phyloP scores from a whole-genome alignment of 202 grass and related monocot species.

The Musa balbisiana region DNA sequence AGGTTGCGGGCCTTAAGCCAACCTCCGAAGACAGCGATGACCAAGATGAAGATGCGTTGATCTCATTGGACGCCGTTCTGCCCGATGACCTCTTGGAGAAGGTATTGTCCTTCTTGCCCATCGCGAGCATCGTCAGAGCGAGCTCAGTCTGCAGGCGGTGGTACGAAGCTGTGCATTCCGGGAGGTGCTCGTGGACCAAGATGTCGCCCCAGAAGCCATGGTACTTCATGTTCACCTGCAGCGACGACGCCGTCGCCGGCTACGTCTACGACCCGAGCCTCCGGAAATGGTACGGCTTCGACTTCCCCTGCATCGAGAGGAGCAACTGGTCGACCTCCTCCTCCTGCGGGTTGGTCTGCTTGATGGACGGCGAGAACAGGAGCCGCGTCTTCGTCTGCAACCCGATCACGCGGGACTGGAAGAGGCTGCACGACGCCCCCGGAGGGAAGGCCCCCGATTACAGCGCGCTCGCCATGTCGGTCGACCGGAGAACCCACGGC shows the following conservation, averaged over 20 bases:
- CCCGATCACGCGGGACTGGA: conserved; percentile 70
- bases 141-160: conserved; percentile 77
- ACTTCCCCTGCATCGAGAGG: conserved; percentile 83
- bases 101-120: conserved; percentile 68
- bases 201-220: conserved; percentile 68
- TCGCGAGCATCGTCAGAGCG: conserved; percentile 63
- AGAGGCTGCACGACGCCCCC: conserved; percentile 40
- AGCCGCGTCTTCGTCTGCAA: conserved; percentile 71
- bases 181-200: conserved; percentile 38
- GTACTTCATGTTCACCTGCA: conserved; percentile 92
- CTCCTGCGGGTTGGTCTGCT: conserved; percentile 60
- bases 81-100: conserved; percentile 86
- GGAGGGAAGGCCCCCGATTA: conserved; percentile 53
- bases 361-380: conserved; percentile 67
- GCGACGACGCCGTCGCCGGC: conserved; percentile 51
- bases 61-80: conserved; percentile 45
- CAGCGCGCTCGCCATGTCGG: conserved; percentile 60
- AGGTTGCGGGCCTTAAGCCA: conserved; percentile 31
- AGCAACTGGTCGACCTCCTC: conserved; percentile 64
- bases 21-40: conserved; percentile 5
- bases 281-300: conserved; percentile 72
- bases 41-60: conserved; percentile 14
- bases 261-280: conserved; percentile 55
- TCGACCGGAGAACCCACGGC: conserved; percentile 38
- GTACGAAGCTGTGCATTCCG: conserved; percentile 51